Percentiles rank a stretch among this genome's conserved stretches.
Evolutionary conservation across 208 protist species (phyloP).

Genomic region (Crithidia mellificae): DNA sequence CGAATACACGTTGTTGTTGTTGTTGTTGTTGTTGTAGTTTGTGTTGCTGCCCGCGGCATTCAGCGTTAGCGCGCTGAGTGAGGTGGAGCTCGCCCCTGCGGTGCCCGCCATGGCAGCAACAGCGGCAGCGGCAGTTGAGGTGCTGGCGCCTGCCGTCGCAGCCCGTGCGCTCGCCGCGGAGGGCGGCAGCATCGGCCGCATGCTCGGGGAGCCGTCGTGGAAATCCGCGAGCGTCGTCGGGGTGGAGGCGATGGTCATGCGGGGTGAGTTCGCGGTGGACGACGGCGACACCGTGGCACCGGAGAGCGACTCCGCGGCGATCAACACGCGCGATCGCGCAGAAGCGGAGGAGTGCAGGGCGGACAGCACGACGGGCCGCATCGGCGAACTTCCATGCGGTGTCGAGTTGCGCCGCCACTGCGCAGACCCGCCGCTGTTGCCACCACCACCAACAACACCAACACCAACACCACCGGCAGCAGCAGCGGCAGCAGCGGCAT

Average conservation of each 20-base stretch:
- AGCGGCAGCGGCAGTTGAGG: too few species aligned
- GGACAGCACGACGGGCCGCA: conserved; percentile 29
- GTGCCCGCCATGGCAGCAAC: neutral
- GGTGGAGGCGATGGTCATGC: neutral
- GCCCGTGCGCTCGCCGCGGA: neutral
- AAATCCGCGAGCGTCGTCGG: neutral
- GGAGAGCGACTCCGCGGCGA: conserved; percentile 23
- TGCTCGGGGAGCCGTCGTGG: neutral
- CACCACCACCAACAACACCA: too few species aligned
- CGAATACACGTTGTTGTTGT: neutral
- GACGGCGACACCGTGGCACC: conserved; percentile 1
- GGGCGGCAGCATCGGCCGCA: conserved; percentile 15
- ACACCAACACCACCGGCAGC: too few species aligned
- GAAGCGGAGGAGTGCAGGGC: conserved; percentile 27
- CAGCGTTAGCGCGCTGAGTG: too few species aligned
- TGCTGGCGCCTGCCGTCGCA: neutral
- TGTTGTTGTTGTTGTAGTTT: neutral
- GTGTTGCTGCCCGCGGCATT: too few species aligned
- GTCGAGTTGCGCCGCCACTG: conserved; percentile 21
- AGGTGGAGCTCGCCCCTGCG: too few species aligned
- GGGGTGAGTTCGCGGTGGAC: conserved; percentile 2
- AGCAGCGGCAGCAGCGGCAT: too few species aligned
- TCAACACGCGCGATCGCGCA: conserved; percentile 20
- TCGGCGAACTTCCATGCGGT: conserved; percentile 30
- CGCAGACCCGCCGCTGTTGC: neutral